phyloP scores from a whole-genome alignment of 139 green algal genomes.

The Closterium sp. region DNA sequence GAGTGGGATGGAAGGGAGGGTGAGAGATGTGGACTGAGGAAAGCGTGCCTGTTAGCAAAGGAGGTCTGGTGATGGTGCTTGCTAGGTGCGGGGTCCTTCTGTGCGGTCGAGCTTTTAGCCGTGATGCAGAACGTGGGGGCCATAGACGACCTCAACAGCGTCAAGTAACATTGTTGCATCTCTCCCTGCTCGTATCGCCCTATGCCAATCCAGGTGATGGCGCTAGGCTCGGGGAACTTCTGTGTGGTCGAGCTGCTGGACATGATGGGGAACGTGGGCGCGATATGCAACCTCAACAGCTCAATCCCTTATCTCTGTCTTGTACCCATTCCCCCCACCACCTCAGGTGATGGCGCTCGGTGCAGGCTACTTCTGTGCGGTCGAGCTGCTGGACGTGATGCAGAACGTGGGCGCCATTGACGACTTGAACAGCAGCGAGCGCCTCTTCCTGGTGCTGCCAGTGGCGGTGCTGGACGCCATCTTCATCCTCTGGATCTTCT shows the following conservation, averaged over 20 bases:
- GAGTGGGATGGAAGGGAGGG: no score
- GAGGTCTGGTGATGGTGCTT: slow-evolving; percentile 61
- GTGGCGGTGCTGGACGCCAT: slow-evolving; percentile 66
- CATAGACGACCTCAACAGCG: slow-evolving; percentile 63
- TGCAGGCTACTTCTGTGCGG: slow-evolving; percentile 55
- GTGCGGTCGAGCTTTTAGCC: slow-evolving; percentile 53
- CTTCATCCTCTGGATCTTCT: slow-evolving; percentile 76
- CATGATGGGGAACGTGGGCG: slow-evolving; percentile 63
- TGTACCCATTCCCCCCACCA: no score
- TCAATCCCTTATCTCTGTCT: not conserved
- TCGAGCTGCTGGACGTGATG: slow-evolving; percentile 56
- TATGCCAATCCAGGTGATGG: slow-evolving; percentile 50
- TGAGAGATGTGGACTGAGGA: no score
- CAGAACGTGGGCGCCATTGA: slow-evolving; percentile 68
- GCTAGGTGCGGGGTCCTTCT: slow-evolving; percentile 56
- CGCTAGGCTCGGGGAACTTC: slow-evolving; percentile 57
- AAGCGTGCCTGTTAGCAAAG: no score
- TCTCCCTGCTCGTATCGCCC: slow-evolving; percentile 62
- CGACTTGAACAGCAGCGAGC: slow-evolving; percentile 53
- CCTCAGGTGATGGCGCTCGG: slow-evolving; percentile 58
- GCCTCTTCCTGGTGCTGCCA: slow-evolving; percentile 63
- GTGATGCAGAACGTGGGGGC: slow-evolving; percentile 64
- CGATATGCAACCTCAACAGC: slow-evolving; percentile 1
- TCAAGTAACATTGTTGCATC: no score
- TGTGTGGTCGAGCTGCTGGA: slow-evolving; percentile 53